phyloP scores from a whole-genome alignment of 768 basidiomycete species.

The Trametes cubensis region DNA sequence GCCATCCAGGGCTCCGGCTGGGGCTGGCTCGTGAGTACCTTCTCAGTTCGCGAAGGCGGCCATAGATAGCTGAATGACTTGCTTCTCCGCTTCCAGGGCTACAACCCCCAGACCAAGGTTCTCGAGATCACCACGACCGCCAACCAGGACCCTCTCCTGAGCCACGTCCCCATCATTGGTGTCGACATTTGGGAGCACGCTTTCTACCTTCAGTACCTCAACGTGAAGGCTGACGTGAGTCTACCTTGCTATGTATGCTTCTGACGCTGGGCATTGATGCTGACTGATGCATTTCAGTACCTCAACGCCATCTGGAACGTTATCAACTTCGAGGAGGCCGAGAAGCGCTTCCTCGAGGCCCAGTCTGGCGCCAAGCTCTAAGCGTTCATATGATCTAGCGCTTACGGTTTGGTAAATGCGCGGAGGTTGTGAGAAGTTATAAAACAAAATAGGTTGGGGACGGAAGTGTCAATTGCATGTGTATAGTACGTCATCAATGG shows the following conservation, averaged over 20 bases:
- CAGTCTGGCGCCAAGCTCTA: constrained; percentile 41
- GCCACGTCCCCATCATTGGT: constrained; percentile 80
- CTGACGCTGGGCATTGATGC: background rate
- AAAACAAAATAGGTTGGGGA: constrained; percentile 11
- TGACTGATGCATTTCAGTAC: constrained; percentile 47
- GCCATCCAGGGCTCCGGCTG: constrained; percentile 93
- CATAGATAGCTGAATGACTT: background rate
- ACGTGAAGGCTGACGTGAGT: constrained; percentile 90
- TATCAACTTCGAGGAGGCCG: constrained; percentile 75
- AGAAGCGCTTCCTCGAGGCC: constrained; percentile 60
- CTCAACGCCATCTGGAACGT: constrained; percentile 77
- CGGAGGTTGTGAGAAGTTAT: background rate
- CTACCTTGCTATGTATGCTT: background rate
- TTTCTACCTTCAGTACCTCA: constrained; percentile 95
- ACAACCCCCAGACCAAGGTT: constrained; percentile 62
- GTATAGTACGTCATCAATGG: constrained; percentile 19
- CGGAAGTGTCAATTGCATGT: constrained; percentile 16
- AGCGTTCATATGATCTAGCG: constrained; percentile 10
- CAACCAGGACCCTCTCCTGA: constrained; percentile 92
- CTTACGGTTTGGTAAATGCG: background rate
- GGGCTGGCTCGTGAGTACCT: constrained; percentile 87
- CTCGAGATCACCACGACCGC: constrained; percentile 90
- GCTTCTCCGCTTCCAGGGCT: constrained; percentile 50
- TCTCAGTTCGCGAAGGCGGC: background rate
- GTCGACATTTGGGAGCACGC: constrained; percentile 97